Evolutionary conservation across 2,329 filamentous ascomycete genomes (phyloP), one percentile per base, ranked within the genome.

Genomic region (Sclerotinia nivalis): DNA sequence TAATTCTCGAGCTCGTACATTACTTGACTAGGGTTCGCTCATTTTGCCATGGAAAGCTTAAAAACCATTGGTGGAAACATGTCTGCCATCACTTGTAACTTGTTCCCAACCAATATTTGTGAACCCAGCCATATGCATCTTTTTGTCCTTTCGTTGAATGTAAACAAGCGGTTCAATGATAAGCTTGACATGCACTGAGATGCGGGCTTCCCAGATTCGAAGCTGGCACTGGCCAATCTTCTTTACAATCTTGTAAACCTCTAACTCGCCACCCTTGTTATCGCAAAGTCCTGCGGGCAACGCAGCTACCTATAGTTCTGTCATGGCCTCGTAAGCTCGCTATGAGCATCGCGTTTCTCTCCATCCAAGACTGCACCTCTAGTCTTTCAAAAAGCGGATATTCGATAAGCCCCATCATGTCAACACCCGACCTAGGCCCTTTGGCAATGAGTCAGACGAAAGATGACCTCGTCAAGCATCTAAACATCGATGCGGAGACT

Each of bases 381-480:
- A 61, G 28, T 34, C n/a, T 69, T 43, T 69, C 47, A 37, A 40
- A 62, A 69, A 62, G 49, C 20, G 60, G 20, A 37, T 22, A 28
- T 25, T 64, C 45, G 25, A 69, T 40, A 61, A 64, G 45, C 58
- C 34, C 13, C 34, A 54, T 62, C n/a, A 69, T 69, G 66, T 43
- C 66, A 40, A 9, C 58, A 31, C 34, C 66, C 55, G 31, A 52
- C 9, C 66, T 75, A 47, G 45, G 69, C 15, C 64, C 75, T 49
- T 71, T 78, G 25, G 71, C 76, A 20, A 78, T 78, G 77, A 78
- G 76, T 71, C 73, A 75, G 52, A 77, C 74, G 12, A 78, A 78
- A 55, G 77, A 78, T 40, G 76, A 77, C 22, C 72, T 78, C 3
- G 61, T 78, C 43, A 75, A 74, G 58, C 73, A 75, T 70, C 71